Base-by-base conservation (phyloP, 1,139 yeast genomes). In the Pichia sp. region DNA sequence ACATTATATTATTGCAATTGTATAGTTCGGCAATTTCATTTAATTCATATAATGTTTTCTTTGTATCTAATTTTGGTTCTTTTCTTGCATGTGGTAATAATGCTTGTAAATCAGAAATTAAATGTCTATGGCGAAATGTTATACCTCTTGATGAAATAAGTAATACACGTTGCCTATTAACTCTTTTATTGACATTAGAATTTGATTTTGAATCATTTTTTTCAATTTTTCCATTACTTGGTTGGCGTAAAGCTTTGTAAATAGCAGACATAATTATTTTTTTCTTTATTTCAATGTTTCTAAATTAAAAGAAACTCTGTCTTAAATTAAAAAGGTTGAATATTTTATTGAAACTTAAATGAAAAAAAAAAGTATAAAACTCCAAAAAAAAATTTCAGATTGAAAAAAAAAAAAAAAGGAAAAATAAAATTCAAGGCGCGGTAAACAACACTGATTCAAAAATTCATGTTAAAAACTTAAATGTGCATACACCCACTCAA, bases 1-100 rank as follows among this genome's bases (percentile, higher is more conserved):
- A 92, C 66, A 89, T 72, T 55, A 94, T 79, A 63, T 92, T 92
- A 70, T 92, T 94, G 75, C 99, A 94, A 73, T 92, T 92, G 76
- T 92, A 89, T 53, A 94, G 73, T 62, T 94, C 98, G 3, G 98
- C 97, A 52, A 90, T 86, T 68, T 92, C 98, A 61, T 92, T 92
- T 54, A 92, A 74, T 65, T 87, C 95, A 62, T 79, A 78, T 54
- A 92, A 74, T 65, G 87, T 87, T 65, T 90, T 87, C 68, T 92
- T 94, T 51, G 90, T 82, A 66, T 94, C 98, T 59, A 92, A 76
- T 66, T 94, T 92, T 50, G 97, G 95, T 67, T 92, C 98, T 64
- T 90, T 92, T 65, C 97, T 82, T 37, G 96, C 86, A 63, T 92
- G 98, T 51, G 99, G 98, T 64, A 94, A 68, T 64, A 94, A 71